Conservation (phyloP, 352 stramenopile genomes). For the Phytophthora multivora region DNA sequence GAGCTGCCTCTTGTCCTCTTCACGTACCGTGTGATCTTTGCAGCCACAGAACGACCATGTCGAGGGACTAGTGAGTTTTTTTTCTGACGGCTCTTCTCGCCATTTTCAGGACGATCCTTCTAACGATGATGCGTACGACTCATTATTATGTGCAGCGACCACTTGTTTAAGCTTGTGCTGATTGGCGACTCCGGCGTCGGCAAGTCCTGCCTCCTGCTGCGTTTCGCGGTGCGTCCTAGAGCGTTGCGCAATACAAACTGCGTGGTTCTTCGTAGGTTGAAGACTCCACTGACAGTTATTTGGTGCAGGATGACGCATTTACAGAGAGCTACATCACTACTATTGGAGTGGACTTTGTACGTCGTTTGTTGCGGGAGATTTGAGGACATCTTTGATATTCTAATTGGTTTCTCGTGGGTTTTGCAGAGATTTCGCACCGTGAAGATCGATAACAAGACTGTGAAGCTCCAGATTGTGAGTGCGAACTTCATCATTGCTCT, state of each 20-base stretch:
- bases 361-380: slow-evolving; percentile 19
- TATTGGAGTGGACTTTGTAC: slow-evolving; percentile 95
- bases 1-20: slow-evolving; percentile 6
- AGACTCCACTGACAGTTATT: slow-evolving; percentile 3
- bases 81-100: slow-evolving; percentile 7
- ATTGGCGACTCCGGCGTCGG: slow-evolving; percentile 98
- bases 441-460: slow-evolving; percentile 98
- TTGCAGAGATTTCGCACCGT: slow-evolving; percentile 94
- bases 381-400: background rate
- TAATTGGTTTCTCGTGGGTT: background rate
- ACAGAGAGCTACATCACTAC: slow-evolving; percentile 98
- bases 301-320: slow-evolving; percentile 93
- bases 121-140: slow-evolving; percentile 14
- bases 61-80: slow-evolving; percentile 72
- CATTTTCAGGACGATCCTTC: background rate
- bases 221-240: slow-evolving; percentile 92
- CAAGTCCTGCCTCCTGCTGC: slow-evolving; percentile 98
- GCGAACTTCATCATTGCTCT: background rate
- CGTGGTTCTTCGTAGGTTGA: background rate
- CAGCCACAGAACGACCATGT: slow-evolving; percentile 51
- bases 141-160: slow-evolving; percentile 60
- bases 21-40: slow-evolving; percentile 11
- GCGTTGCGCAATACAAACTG: slow-evolving; percentile 6
- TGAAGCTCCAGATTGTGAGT: slow-evolving; percentile 98
- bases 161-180: slow-evolving; percentile 98